Evolutionary conservation across 1,284 basidiomycete genomes (phyloP), one percentile per base, ranked within the genome.

Genomic region (Heterobasidion irregulare): DNA sequence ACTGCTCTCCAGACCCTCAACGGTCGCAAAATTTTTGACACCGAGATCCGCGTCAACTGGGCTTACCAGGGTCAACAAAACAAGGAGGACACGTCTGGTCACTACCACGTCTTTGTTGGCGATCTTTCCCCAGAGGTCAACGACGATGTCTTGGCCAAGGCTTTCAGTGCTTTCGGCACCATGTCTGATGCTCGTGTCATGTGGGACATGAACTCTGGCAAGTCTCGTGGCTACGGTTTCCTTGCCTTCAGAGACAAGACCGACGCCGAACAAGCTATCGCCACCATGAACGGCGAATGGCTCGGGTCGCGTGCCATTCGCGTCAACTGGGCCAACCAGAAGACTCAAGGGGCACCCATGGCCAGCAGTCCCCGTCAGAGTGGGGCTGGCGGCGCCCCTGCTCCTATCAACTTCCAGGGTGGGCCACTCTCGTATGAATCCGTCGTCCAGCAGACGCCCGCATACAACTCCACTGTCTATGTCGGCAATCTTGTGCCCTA

Each of bases 131-230:
- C 96, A 10, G 96, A 99, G 69, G 94, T 99, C 66, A 98, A 94
- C 70, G 96, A 99, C 68, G 92, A 94, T n/a, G 89, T 96, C 53
- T 84, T 99, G 55, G 89, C 77, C 53, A 95, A 98, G 73, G 95
- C 96, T 15, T 99, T 99, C 75, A 85, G 83, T 62, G 91, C 92
- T 44, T 98, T 98, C 69, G 92, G 94, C 41, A 92, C 89, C 56
- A 79, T 99, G 71, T 94, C 91, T 57, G 96, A 99, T 70, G 96
- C 95, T 50, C 84, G 96, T 50, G 95, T 99, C 63, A 99, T 99
- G 95, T 98, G 96, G 94, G 96, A 99, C 71, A 95, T 97, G 92
- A 96, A 95, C 76, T 97, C 94, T 56, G 95, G 96, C 62, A 98
- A 98, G 76, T 96, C 92, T 67, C 86, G 92, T 64, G 92, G 94